Evolutionary conservation across 352 stramenopile genomes (phyloP), one percentile per base, ranked within the genome.

Genomic region (Globisporangium irregulare): DNA sequence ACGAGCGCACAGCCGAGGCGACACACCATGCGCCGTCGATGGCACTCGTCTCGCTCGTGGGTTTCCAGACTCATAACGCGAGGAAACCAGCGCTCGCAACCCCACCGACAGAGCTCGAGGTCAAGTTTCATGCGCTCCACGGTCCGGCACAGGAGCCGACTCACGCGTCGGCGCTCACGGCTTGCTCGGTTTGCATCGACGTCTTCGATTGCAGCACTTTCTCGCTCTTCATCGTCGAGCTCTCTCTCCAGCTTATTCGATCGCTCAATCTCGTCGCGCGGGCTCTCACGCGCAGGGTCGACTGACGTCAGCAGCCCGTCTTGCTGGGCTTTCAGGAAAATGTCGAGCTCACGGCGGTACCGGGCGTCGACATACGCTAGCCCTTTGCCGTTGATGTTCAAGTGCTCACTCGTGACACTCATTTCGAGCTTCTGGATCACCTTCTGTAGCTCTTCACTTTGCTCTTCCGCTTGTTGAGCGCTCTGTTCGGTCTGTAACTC

Each of bases 341-440:
- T 63, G n/a, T 80, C 72, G 12, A 79, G 78, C 50, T 91, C 84
- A 50, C 79, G 79, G 20, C 74, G 71, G 59, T 87, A 90, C 1
- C 84, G 76, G 15, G 86, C 81, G 34, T 89, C 80, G 1, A 90
- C 76, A 63, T 93, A 93, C 15, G 78, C 77, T 8, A 90, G 61
- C 6, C 72, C 70, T 27, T 71, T 79, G 25, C 66, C 73, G 38
- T 81, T 71, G 7, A 71, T 70, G 58, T 75, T 73, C 29, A 87
- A 72, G 59, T 92, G 79, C 55, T 92, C 84, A 50, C 70, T 80
- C 14, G 76, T 88, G 8, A 92, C 72, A 29, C 71, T 85, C 27
- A 62, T 77, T 66, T 91, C 82, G 0, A 92, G 73, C 32, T 70
- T 59, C n/a, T 70, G 67, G 20, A 90, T 61, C 1, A 67, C 80